Evolutionary conservation across 768 basidiomycete genomes (phyloP), one percentile per base, ranked within the genome.

Genomic region (Mycena crocata): DNA sequence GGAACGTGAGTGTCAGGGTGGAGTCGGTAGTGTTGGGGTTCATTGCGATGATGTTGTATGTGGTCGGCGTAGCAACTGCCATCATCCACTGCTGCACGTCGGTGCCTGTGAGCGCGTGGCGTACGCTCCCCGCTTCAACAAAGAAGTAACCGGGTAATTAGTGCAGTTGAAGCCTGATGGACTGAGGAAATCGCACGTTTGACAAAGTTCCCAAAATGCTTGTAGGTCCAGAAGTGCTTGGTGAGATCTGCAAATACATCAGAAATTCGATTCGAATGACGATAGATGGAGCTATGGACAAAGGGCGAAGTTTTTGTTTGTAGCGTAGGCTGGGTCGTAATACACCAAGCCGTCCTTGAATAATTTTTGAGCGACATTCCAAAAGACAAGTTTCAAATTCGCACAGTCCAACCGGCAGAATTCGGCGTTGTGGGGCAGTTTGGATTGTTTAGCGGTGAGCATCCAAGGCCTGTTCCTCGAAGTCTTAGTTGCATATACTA

Each of bases 381-480:
- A 32, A 17, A 10, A 13, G 21, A 24, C 0, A 23, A 21, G 7
- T 24, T 1, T 19, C 2, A 35, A 21, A 30, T 1, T 55, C 79
- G 68, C 49, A 82, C 83, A 62, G 77, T 83, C 83, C 83, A 85
- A 21, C 84, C 84, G 45, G 75, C 72, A 0, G 79, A 73, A 63
- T 85, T 84, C 23, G 77, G 59, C 2, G 72, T 76, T 10, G 77
- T 79, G 12, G 77, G 71, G 30, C 83, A 85, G 2, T 73, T 72
- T 0, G 79, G 62, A 56, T 77, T 77, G 32, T 70, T 77, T 34
- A 75, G 57, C 5, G 83, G 82, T 2, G 78, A 70, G 64, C 83
- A 85, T 2, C 83, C 84, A 24, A 83, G 65, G 42, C 71, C 83
- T 82, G 32, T 49, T 67, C 14, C 66, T 40, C 7, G 61, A 60